Evolutionary conservation across 2,329 filamentous ascomycete genomes (phyloP).

Genomic region (Fusarium sp.): DNA sequence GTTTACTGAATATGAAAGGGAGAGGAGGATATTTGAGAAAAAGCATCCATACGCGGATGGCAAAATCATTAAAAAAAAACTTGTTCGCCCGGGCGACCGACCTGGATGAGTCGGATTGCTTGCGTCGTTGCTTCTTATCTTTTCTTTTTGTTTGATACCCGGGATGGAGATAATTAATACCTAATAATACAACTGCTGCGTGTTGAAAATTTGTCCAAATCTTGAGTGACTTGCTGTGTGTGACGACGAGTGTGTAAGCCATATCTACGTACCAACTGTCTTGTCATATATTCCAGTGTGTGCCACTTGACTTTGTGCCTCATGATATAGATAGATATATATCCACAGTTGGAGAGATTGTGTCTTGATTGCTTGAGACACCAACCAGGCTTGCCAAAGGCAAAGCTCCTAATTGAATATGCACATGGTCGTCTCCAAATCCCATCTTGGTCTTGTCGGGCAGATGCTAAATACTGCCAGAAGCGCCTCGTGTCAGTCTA

Average conservation of each 20-base stretch:
- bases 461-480: neutral
- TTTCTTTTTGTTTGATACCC: conserved; percentile 55
- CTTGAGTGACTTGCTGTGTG: neutral
- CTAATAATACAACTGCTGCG: conserved; percentile 57
- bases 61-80: conserved; percentile 38
- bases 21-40: conserved; percentile 33
- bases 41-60: conserved; percentile 33
- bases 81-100: conserved; percentile 27
- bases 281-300: no score
- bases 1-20: conserved; percentile 38
- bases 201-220: conserved; percentile 43
- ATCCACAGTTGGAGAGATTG: no score
- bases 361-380: no score
- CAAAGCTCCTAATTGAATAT: conserved; percentile 17
- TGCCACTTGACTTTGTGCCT: no score
- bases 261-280: no score
- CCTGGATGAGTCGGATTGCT: conserved; percentile 34
- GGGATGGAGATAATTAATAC: conserved; percentile 56
- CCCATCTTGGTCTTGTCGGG: conserved; percentile 5
- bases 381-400: neutral
- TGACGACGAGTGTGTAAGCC: no score
- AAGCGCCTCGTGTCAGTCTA: neutral
- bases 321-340: no score
- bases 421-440: conserved; percentile 5
- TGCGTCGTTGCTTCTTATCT: conserved; percentile 44